Evolutionary conservation across 1,284 basidiomycete genomes (phyloP).

Genomic region (Microbotryum intermedium): DNA sequence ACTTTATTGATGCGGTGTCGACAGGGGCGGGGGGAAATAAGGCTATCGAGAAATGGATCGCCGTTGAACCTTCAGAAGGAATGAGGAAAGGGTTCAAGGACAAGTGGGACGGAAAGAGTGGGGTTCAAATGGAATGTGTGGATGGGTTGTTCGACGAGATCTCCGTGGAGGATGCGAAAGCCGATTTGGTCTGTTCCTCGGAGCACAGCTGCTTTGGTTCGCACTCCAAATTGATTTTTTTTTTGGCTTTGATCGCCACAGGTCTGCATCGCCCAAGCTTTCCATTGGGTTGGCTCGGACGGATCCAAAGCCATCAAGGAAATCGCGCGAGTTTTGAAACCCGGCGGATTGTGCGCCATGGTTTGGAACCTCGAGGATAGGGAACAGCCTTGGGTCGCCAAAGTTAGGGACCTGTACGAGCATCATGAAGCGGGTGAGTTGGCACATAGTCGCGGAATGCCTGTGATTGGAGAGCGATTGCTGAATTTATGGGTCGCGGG

Average conservation of each 20-base stretch:
- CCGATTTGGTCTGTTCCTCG: conserved; percentile 41
- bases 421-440: conserved; percentile 20
- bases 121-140: conserved; percentile 23
- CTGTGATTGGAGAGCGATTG: no score
- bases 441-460: not conserved
- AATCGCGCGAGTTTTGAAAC: conserved; percentile 40
- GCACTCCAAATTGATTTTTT: not conserved
- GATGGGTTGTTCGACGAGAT: conserved; percentile 43
- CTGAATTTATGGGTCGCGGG: no score
- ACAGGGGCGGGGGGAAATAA: not conserved
- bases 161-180: conserved; percentile 28
- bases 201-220: conserved; percentile 35
- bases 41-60: conserved; percentile 35
- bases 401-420: conserved; percentile 30
- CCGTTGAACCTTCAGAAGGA: conserved; percentile 42
- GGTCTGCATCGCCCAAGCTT: conserved; percentile 22
- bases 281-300: conserved; percentile 28
- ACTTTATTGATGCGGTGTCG: conserved; percentile 32
- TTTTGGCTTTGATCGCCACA: not conserved
- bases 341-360: conserved; percentile 37
- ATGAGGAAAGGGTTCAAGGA: conserved; percentile 40
- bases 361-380: conserved; percentile 38
- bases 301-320: conserved; percentile 30
- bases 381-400: conserved; percentile 26
- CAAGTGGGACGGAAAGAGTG: conserved; percentile 19